phyloP scores from a whole-genome alignment of 805 yeast genomes.

The Metschnikowia anglica region DNA sequence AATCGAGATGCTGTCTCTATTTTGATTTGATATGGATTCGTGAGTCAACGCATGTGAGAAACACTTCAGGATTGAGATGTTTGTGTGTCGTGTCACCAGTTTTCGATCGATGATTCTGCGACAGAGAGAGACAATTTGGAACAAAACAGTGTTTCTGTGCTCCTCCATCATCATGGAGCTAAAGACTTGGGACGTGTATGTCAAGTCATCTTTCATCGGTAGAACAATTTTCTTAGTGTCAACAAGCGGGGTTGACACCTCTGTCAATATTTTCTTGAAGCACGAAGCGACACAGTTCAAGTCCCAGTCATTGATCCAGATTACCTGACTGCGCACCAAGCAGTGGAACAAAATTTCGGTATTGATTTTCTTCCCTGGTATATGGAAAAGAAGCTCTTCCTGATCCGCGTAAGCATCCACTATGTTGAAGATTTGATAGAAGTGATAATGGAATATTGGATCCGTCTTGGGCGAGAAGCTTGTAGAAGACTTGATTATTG shows the following conservation, averaged over 20 bases:
- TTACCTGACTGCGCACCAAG: conserved; percentile 52
- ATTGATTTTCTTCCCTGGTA: conserved; percentile 52
- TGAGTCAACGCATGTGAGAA: conserved; percentile 59
- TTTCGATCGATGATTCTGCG: conserved; percentile 36
- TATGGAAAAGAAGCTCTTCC: conserved; percentile 51
- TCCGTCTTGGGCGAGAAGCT: conserved; percentile 18
- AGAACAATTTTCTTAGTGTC: conserved; percentile 47
- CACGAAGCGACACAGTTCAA: conserved; percentile 50
- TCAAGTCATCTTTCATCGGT: conserved; percentile 53
- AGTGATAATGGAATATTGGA: conserved; percentile 36
- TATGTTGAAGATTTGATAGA: conserved; percentile 53
- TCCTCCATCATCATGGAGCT: conserved; percentile 30
- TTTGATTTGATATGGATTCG: conserved; percentile 37
- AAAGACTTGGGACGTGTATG: conserved; percentile 42
- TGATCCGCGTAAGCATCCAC: conserved; percentile 42
- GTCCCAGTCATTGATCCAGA: conserved; percentile 58
- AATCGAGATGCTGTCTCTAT: conserved; percentile 48
- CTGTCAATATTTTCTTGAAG: conserved; percentile 48
- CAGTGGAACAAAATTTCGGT: conserved; percentile 49
- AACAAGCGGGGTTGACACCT: conserved; percentile 54
- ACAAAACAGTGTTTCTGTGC: conserved; percentile 30
- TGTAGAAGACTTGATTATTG: conserved; percentile 25
- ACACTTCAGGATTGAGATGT: conserved; percentile 43
- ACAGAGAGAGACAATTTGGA: conserved; percentile 45
- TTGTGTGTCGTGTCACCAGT: conserved; percentile 21